A percentile compares a stretch with the other conserved stretches of the same genome.
These are phyloP conservation scores for Penicillium concentricum DNA, from an alignment of 2,329 filamentous ascomycete genomes.

Conservation along the genomic window DNA sequence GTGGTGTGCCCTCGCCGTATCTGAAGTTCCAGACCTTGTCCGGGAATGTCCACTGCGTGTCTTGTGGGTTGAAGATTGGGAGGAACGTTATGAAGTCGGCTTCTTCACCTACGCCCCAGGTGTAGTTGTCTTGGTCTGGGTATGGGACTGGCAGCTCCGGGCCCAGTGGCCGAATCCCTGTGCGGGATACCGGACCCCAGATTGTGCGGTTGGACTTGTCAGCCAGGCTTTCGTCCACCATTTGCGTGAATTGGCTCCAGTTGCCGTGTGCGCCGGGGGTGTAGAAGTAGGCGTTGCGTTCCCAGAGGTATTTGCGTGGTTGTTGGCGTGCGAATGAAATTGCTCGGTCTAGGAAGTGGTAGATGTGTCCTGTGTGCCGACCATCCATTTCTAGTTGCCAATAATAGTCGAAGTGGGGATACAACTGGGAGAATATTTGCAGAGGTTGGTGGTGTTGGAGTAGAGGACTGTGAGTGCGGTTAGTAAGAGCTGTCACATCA, in stretches of 20 bases:
- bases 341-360: constrained; percentile 71
- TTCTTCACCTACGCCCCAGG: constrained; percentile 25
- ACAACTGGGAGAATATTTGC: constrained; percentile 62
- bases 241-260: constrained; percentile 69
- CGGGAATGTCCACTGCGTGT: constrained; percentile 22
- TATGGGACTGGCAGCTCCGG: constrained; percentile 21
- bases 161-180: constrained; percentile 23
- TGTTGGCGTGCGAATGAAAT: constrained; percentile 66
- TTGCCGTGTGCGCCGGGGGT: constrained; percentile 67
- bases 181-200: constrained; percentile 26
- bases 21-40: constrained; percentile 23
- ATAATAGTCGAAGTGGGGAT: constrained; percentile 65
- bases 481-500: background rate
- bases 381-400: constrained; percentile 74
- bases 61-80: constrained; percentile 23
- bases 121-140: constrained; percentile 23
- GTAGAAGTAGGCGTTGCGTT: constrained; percentile 74
- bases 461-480: constrained; percentile 18
- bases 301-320: constrained; percentile 72
- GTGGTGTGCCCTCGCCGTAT: constrained; percentile 16
- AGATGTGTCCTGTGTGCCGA: constrained; percentile 64
- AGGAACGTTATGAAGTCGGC: constrained; percentile 24
- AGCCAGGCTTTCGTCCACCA: constrained; percentile 50
- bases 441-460: constrained; percentile 54
- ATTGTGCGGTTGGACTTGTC: constrained; percentile 18